phyloP scores from a whole-genome alignment of 1,284 basidiomycete species.

The Ceratobasidium papillatum region DNA sequence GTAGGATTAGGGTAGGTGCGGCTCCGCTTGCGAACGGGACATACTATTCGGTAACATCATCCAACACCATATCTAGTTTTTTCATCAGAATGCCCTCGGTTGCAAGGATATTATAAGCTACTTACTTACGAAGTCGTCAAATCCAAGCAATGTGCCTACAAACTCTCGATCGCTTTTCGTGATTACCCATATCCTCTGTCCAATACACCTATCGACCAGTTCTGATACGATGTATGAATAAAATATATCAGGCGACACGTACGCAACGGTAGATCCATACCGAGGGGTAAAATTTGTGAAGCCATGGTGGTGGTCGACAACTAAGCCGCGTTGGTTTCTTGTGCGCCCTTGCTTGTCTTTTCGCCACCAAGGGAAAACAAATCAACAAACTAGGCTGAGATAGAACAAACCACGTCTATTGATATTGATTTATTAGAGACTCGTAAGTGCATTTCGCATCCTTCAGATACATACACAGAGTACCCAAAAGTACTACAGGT shows the following conservation, averaged over 20 bases:
- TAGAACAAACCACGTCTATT: conserved; percentile 18
- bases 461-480: conserved; percentile 34
- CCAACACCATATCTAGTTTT: conserved; percentile 90
- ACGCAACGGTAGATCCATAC: conserved; percentile 37
- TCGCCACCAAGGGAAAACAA: conserved; percentile 21
- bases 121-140: conserved; percentile 99
- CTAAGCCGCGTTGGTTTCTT: neutral
- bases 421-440: conserved; percentile 24
- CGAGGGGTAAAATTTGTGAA: conserved; percentile 70
- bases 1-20: conserved; percentile 21
- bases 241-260: conserved; percentile 50
- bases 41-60: conserved; percentile 97
- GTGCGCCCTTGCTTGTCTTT: conserved; percentile 2
- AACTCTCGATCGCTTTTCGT: conserved; percentile 97
- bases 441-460: conserved; percentile 34
- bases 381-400: conserved; percentile 12
- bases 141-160: conserved; percentile 93
- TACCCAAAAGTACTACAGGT: conserved; percentile 36
- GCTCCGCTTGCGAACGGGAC: conserved; percentile 49
- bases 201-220: conserved; percentile 94
- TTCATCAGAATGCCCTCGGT: neutral
- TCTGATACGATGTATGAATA: conserved; percentile 59
- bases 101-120: conserved; percentile 53
- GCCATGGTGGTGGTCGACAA: conserved; percentile 58
- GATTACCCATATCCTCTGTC: conserved; percentile 93